Percentiles rank a stretch among this genome's conserved stretches.
phyloP scores from a whole-genome alignment of 2,329 filamentous ascomycete species.

The Aspergillus melleus region DNA sequence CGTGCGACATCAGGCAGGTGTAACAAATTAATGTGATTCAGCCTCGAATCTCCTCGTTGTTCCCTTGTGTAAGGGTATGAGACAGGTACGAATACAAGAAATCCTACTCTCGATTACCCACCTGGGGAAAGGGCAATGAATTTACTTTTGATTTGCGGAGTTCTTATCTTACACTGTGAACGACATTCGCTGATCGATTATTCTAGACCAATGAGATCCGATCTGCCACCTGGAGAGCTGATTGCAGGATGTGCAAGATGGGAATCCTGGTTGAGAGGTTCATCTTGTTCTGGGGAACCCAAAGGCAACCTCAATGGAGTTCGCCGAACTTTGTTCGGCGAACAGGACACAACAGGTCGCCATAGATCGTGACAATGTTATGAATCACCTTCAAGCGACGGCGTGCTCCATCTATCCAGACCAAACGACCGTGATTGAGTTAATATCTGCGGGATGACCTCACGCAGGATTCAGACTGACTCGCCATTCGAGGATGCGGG shows the following conservation, averaged over 20 bases:
- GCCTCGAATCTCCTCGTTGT: not conserved
- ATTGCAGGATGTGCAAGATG: not conserved
- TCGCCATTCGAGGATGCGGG: constrained; percentile 8
- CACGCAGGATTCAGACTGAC: not conserved
- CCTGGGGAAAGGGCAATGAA: not conserved
- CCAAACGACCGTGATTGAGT: not conserved
- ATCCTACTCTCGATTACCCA: not conserved
- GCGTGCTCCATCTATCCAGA: not conserved
- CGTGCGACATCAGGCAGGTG: not conserved
- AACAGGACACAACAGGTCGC: not conserved
- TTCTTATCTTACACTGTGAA: not conserved
- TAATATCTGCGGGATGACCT: constrained; percentile 8
- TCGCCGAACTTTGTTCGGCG: not conserved
- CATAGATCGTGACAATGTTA: not conserved
- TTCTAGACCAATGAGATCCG: not conserved
- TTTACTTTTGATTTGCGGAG: not conserved
- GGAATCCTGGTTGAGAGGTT: no score
- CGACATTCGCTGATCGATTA: not conserved
- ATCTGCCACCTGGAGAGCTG: not conserved
- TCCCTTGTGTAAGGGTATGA: not conserved
- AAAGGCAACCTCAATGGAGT: not conserved
- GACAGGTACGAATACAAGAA: not conserved
- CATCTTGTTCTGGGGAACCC: not conserved
- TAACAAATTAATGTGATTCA: no score
- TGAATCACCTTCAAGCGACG: not conserved